These are phyloP conservation scores for Ilyonectria mors-panacis DNA, from an alignment of 2,329 filamentous ascomycete species.

Conservation along the genomic window DNA sequence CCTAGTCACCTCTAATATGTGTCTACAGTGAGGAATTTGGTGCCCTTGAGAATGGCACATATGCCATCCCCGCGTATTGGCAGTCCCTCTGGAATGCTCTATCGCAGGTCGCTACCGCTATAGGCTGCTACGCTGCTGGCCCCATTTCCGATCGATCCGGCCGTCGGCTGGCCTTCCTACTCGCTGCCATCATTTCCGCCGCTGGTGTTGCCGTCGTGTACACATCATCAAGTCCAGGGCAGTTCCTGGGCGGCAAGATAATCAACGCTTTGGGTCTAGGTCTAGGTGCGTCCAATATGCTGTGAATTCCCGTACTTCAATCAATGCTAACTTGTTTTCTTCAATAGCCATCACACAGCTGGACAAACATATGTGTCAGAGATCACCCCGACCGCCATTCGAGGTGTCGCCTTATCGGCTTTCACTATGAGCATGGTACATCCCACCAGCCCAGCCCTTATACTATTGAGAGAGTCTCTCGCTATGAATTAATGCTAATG, in stretches of 20 bases:
- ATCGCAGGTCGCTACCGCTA: conserved; percentile 7
- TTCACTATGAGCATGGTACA: conserved; percentile 15
- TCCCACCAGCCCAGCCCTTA: background rate
- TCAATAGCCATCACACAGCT: background rate
- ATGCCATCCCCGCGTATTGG: conserved; percentile 12
- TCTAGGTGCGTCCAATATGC: background rate
- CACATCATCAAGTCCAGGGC: conserved; percentile 4
- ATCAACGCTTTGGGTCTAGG: conserved; percentile 14
- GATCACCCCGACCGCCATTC: conserved; percentile 12
- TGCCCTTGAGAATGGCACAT: background rate
- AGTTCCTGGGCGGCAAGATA: conserved; percentile 17
- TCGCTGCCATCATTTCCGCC: conserved; percentile 5
- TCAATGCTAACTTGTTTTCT: background rate
- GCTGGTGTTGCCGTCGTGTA: conserved; percentile 10
- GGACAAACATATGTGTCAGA: conserved; percentile 17
- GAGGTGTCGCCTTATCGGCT: conserved; percentile 9
- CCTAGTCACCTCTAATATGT: background rate
- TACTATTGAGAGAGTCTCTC: background rate
- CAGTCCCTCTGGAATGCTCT: conserved; percentile 14
- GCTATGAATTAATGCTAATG: background rate
- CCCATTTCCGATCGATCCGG: conserved; percentile 5
- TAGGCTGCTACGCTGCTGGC: conserved; percentile 10
- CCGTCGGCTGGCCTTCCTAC: background rate
- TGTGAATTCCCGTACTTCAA: no score
- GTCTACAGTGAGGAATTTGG: conserved; percentile 5